Percentiles rank a stretch among this genome's conserved stretches.
Evolutionary conservation across 495 filamentous ascomycete genomes (phyloP).

Genomic region (Neurospora africana): DNA sequence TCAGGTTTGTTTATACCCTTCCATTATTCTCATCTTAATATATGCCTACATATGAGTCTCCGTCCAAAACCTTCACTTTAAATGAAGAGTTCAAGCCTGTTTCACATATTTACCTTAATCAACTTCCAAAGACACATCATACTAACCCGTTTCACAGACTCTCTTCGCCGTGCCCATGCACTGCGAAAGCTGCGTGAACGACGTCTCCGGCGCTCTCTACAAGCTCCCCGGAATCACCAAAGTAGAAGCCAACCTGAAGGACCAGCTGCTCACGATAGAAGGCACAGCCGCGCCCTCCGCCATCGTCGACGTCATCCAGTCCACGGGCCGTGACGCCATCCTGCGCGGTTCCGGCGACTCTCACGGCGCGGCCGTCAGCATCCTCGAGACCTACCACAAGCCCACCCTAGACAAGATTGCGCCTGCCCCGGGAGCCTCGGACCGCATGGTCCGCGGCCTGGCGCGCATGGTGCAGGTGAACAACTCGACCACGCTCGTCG

Average conservation of each 20-base stretch:
- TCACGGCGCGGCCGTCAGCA: slow-evolving; percentile 87
- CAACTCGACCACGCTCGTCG: slow-evolving; percentile 65
- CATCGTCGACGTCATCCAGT: slow-evolving; percentile 80
- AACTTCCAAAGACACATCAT: not conserved
- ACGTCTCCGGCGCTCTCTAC: slow-evolving; percentile 64
- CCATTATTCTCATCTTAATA: not conserved
- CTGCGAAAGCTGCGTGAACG: slow-evolving; percentile 77
- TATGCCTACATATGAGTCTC: not conserved
- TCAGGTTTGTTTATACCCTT: slow-evolving; percentile 24
- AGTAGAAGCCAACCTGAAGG: slow-evolving; percentile 52
- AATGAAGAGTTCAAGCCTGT: not conserved
- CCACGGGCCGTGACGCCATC: slow-evolving; percentile 87
- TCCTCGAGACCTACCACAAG: slow-evolving; percentile 77
- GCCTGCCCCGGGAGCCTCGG: slow-evolving; percentile 18
- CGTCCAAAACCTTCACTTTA: not conserved
- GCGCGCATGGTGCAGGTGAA: slow-evolving; percentile 74
- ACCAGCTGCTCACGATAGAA: slow-evolving; percentile 58
- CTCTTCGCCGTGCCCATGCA: slow-evolving; percentile 91
- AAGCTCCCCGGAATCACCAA: slow-evolving; percentile 63
- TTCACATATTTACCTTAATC: not conserved
- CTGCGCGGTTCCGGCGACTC: slow-evolving; percentile 77
- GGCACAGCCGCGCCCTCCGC: slow-evolving; percentile 75
- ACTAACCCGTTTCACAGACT: slow-evolving; percentile 44
- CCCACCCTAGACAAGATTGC: slow-evolving; percentile 21
- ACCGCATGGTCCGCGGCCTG: slow-evolving; percentile 55